Evolutionary conservation across 768 basidiomycete genomes (phyloP).

Genomic region (Rhizopogon salebrosus): DNA sequence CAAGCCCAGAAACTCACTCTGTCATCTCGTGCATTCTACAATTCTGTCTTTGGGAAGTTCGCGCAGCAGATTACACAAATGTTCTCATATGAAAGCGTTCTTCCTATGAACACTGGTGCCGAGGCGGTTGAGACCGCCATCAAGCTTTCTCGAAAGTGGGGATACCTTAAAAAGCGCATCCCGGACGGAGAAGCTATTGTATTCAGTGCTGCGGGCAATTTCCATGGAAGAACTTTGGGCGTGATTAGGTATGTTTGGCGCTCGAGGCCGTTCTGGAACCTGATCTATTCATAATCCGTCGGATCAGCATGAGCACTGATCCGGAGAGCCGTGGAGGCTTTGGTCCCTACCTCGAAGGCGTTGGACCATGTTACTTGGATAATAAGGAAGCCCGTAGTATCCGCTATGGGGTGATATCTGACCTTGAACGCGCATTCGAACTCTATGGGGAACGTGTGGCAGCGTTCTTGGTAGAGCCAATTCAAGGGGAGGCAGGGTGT

Average conservation of each 20-base stretch:
- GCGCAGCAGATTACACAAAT: slow-evolving; percentile 77
- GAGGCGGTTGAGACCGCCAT: slow-evolving; percentile 98
- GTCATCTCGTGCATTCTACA: slow-evolving; percentile 95
- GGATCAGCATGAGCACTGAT: slow-evolving; percentile 85
- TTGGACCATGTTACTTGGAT: slow-evolving; percentile 74
- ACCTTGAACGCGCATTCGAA: slow-evolving; percentile 78
- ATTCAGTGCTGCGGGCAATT: slow-evolving; percentile 83
- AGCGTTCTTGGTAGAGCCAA: slow-evolving; percentile 94
- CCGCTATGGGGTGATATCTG: slow-evolving; percentile 78
- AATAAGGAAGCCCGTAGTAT: slow-evolving; percentile 47
- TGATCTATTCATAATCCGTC: slow-evolving; percentile 11
- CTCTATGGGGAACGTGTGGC: slow-evolving; percentile 79
- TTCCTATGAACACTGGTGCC: slow-evolving; percentile 99
- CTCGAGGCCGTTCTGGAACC: background rate
- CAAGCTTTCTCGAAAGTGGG: slow-evolving; percentile 97
- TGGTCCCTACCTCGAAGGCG: slow-evolving; percentile 82
- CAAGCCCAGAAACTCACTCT: slow-evolving; percentile 91
- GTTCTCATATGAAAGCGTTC: slow-evolving; percentile 91
- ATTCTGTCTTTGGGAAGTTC: slow-evolving; percentile 85
- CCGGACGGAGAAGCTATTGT: slow-evolving; percentile 80
- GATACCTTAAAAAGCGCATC: slow-evolving; percentile 82
- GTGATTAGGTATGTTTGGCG: slow-evolving; percentile 61
- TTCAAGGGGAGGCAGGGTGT: slow-evolving; percentile 98
- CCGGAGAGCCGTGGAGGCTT: slow-evolving; percentile 84
- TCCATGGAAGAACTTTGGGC: slow-evolving; percentile 91